phyloP scores from a whole-genome alignment of 345 rosid species.

The Anacardium occidentale region DNA sequence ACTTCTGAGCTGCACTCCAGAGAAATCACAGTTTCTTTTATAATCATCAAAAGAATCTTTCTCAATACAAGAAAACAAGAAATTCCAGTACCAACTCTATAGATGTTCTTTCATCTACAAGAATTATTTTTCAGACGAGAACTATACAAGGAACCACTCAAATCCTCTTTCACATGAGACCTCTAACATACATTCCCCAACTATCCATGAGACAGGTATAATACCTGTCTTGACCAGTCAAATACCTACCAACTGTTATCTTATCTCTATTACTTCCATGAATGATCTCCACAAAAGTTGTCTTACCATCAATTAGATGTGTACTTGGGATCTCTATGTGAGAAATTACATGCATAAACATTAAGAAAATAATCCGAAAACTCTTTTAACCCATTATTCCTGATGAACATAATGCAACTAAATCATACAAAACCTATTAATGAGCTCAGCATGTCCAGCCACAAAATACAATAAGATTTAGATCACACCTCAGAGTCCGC shows the following conservation, averaged over 20 bases:
- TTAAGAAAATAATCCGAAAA: conserved; percentile 6
- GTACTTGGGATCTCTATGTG: background rate
- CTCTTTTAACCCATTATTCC: background rate
- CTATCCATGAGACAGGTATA: background rate
- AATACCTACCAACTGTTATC: background rate
- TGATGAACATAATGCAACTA: background rate
- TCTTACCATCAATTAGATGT: background rate
- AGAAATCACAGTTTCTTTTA: background rate
- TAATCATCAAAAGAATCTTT: too few species aligned
- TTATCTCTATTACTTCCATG: background rate
- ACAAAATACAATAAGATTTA: conserved; percentile 1
- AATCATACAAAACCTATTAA: background rate
- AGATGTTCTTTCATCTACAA: background rate
- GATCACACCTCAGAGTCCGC: conserved; percentile 67
- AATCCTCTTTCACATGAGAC: background rate
- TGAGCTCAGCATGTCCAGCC: conserved; percentile 12
- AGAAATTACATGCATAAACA: background rate
- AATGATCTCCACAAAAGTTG: background rate
- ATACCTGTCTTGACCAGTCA: background rate
- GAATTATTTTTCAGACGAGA: background rate
- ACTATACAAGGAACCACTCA: background rate
- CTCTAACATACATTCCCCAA: background rate
- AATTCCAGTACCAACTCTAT: background rate
- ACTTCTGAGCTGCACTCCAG: background rate
- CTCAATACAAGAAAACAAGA: background rate